A percentile compares a stretch with the other conserved stretches of the same genome.
These are phyloP conservation scores for Penicillium sp. DNA, from an alignment of 2,329 filamentous ascomycete genomes.

Conservation along the genomic window DNA sequence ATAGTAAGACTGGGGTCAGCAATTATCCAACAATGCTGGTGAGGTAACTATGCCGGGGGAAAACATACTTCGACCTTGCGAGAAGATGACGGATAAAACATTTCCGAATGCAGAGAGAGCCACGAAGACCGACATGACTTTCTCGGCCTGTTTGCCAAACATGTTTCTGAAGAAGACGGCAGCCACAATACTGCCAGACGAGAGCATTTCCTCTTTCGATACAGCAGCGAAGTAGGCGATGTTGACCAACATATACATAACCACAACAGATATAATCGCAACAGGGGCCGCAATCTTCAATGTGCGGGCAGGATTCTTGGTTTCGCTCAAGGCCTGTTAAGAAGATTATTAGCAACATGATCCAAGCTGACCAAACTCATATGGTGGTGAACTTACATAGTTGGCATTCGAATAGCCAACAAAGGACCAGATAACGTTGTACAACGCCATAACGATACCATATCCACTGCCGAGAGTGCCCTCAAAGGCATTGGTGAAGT, in stretches of 20 bases:
- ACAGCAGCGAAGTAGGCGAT: slow-evolving; percentile 61
- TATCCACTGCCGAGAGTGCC: slow-evolving; percentile 39
- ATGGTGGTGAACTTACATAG: slow-evolving; percentile 47
- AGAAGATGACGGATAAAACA: slow-evolving; percentile 57
- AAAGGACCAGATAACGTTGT: slow-evolving; percentile 63
- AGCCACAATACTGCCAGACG: slow-evolving; percentile 55
- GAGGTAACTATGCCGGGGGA: not conserved
- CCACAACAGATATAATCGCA: slow-evolving; percentile 54
- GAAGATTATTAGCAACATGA: slow-evolving; percentile 17
- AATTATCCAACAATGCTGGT: not conserved
- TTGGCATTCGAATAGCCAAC: slow-evolving; percentile 63
- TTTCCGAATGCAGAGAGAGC: slow-evolving; percentile 62
- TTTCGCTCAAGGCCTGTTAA: slow-evolving; percentile 51
- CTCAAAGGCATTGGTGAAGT: slow-evolving; percentile 41
- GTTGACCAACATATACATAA: slow-evolving; percentile 59
- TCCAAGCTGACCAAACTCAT: slow-evolving; percentile 2
- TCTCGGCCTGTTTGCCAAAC: slow-evolving; percentile 56
- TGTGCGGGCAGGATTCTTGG: slow-evolving; percentile 57
- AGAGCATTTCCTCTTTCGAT: slow-evolving; percentile 55
- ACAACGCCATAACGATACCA: slow-evolving; percentile 59
- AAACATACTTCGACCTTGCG: slow-evolving; percentile 41
- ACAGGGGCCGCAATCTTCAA: slow-evolving; percentile 57
- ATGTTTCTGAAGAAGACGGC: slow-evolving; percentile 61
- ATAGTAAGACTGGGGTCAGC: slow-evolving; percentile 1
- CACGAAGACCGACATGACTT: slow-evolving; percentile 61